Percentiles rank a stretch among this genome's conserved stretches.
phyloP scores from a whole-genome alignment of 2,329 filamentous ascomycete species.

The Ceratocystis huliohia region DNA sequence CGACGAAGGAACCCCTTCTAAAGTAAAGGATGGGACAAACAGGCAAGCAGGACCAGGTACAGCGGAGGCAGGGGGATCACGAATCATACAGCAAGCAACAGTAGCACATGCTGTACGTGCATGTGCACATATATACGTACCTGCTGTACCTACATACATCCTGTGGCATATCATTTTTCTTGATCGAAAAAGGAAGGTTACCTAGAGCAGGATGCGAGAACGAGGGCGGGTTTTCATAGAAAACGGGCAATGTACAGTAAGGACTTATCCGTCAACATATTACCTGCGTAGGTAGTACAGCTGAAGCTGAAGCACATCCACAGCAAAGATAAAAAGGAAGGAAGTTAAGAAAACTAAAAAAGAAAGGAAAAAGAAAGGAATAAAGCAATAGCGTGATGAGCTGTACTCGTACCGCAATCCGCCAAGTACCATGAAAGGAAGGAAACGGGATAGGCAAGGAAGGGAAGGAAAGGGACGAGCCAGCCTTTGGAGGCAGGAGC shows the following conservation, averaged over 20 bases:
- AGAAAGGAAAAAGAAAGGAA: not conserved
- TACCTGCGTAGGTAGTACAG: not conserved
- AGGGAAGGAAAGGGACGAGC: constrained; percentile 11
- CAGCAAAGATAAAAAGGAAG: not conserved
- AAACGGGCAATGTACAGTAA: not conserved
- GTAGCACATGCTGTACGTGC: not conserved
- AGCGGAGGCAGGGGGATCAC: not conserved
- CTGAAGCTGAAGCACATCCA: not conserved
- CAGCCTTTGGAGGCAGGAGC: not conserved
- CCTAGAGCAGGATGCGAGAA: not conserved
- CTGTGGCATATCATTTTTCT: not conserved
- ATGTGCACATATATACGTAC: not conserved
- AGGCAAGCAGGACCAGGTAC: not conserved
- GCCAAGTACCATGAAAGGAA: not conserved
- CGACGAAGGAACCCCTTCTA: not conserved
- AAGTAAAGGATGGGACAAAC: not conserved
- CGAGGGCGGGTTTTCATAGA: not conserved
- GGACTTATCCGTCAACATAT: not conserved
- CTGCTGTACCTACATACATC: not conserved
- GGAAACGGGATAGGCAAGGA: constrained; percentile 22
- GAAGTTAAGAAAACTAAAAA: not conserved
- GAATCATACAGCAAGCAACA: not conserved
- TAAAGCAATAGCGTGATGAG: constrained; percentile 5
- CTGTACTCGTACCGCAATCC: not conserved
- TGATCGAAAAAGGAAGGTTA: not conserved